Percentiles rank a stretch among this genome's conserved stretches.
These are phyloP conservation scores for Rauvolfia tetraphylla DNA, from an alignment of 257 asterid species.

Conservation along the genomic window DNA sequence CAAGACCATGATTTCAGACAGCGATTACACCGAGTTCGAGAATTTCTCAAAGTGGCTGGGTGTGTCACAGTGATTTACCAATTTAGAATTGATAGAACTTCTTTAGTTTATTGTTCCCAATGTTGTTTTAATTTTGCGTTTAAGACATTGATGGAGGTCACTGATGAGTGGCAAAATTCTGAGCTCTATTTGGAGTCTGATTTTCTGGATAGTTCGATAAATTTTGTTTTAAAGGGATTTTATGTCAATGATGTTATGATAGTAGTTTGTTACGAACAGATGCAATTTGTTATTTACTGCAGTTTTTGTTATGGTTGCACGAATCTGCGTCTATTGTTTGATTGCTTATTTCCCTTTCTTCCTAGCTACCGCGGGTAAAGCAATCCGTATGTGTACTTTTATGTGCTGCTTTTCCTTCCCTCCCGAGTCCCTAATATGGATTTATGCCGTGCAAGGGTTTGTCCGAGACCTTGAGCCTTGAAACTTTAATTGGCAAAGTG, in stretches of 20 bases:
- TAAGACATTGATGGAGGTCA: not conserved
- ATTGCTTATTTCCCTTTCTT: too few relatives aligned
- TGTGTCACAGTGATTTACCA: slow-evolving; percentile 44
- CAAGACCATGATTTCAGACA: slow-evolving; percentile 84
- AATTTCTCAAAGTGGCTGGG: slow-evolving; percentile 89
- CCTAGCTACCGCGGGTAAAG: too few relatives aligned
- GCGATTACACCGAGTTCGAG: slow-evolving; percentile 79
- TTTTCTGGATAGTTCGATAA: slow-evolving; percentile 11
- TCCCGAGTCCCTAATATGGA: too few relatives aligned
- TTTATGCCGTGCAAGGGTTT: too few relatives aligned
- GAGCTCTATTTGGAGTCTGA: slow-evolving; percentile 7
- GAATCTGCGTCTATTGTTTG: not conserved
- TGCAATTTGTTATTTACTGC: not conserved
- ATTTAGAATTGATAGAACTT: slow-evolving; percentile 17
- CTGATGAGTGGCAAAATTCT: not conserved
- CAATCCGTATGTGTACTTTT: too few relatives aligned
- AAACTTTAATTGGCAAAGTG: too few relatives aligned
- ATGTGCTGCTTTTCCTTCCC: too few relatives aligned
- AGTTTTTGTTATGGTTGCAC: not conserved
- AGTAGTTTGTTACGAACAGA: slow-evolving; percentile 10
- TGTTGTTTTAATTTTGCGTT: not conserved
- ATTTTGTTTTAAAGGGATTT: slow-evolving; percentile 24
- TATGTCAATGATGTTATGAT: slow-evolving; percentile 7
- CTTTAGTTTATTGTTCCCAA: slow-evolving; percentile 15
- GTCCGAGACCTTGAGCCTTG: too few relatives aligned